Percentiles rank a stretch among this genome's conserved stretches.
These are phyloP conservation scores for Tolypocladium sp. DNA, from an alignment of 2,329 filamentous ascomycete genomes.

Conservation along the genomic window DNA sequence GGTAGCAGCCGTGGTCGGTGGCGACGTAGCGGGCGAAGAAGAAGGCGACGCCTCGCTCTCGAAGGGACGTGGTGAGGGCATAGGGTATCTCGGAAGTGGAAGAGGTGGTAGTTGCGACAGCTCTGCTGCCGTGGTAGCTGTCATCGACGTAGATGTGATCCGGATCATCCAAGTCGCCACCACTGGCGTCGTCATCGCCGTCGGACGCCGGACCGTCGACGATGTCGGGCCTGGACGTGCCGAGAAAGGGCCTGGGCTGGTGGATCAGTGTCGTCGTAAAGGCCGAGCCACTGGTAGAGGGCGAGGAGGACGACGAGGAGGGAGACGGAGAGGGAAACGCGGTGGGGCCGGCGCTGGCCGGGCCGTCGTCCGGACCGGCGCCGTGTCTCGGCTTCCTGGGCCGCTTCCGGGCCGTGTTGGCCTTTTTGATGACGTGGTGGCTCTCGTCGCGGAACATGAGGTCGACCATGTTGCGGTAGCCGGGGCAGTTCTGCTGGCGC, in stretches of 20 bases:
- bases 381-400: constrained; percentile 12
- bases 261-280: background rate
- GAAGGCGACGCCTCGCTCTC: constrained; percentile 36
- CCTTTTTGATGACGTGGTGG: constrained; percentile 44
- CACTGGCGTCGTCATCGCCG: background rate
- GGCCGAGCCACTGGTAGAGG: background rate
- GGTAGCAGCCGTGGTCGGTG: constrained; percentile 35
- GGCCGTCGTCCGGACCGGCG: background rate
- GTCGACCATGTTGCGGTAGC: constrained; percentile 45
- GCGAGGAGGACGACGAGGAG: constrained; percentile 1
- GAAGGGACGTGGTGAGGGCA: constrained; percentile 17
- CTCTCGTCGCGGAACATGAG: constrained; percentile 51
- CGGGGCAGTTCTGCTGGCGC: constrained; percentile 40
- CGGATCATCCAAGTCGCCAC: background rate
- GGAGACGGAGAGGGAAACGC: background rate
- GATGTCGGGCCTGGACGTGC: background rate
- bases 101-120: background rate
- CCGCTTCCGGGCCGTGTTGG: constrained; percentile 22
- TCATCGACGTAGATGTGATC: background rate
- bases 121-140: background rate
- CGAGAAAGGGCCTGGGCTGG: constrained; percentile 1
- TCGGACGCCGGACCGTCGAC: constrained; percentile 1
- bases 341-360: background rate
- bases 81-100: constrained; percentile 3
- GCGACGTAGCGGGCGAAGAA: constrained; percentile 43